Evolutionary conservation across 23 red algal species (phyloP).

Genomic region (Cyanidioschyzon merolae): DNA sequence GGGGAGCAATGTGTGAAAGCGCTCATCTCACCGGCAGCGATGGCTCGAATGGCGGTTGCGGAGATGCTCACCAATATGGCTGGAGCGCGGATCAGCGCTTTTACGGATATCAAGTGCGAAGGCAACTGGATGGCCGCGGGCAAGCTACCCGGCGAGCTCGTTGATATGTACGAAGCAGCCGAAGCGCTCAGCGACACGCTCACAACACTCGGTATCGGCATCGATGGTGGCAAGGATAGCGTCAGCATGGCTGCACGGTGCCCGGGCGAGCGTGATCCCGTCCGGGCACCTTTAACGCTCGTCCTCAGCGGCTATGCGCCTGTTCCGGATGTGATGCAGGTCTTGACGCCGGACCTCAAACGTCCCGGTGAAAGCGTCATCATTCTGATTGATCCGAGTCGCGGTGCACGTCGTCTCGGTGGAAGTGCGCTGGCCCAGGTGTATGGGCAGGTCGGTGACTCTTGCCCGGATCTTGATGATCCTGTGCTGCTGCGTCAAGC

Average conservation of each 20-base stretch:
- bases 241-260: conserved; percentile 89
- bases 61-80: conserved; percentile 99
- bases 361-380: conserved; percentile 43
- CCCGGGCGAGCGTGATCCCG: conserved; percentile 43
- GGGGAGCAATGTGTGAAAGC: conserved; percentile 65
- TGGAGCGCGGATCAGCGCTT: conserved; percentile 33
- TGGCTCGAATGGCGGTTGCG: conserved; percentile 89
- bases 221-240: conserved; percentile 98
- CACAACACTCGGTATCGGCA: conserved; percentile 58
- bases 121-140: conserved; percentile 99
- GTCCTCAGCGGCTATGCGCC: conserved; percentile 78
- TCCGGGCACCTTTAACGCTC: conserved; percentile 82
- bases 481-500: conserved; percentile 28
- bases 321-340: conserved; percentile 44
- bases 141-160: conserved; percentile 70
- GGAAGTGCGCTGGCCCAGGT: conserved; percentile 76
- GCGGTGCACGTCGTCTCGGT: conserved; percentile 48
- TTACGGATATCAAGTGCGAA: conserved; percentile 88
- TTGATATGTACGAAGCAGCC: conserved; percentile 74
- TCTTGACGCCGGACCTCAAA: conserved; percentile 75
- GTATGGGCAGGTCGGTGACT: conserved; percentile 49
- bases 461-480: conserved; percentile 66
- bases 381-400: conserved; percentile 48
- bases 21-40: conserved; percentile 56
- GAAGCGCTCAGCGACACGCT: conserved; percentile 59